phyloP scores from a whole-genome alignment of 2,329 filamentous ascomycete species.

The Aspergillus fijiensis region DNA sequence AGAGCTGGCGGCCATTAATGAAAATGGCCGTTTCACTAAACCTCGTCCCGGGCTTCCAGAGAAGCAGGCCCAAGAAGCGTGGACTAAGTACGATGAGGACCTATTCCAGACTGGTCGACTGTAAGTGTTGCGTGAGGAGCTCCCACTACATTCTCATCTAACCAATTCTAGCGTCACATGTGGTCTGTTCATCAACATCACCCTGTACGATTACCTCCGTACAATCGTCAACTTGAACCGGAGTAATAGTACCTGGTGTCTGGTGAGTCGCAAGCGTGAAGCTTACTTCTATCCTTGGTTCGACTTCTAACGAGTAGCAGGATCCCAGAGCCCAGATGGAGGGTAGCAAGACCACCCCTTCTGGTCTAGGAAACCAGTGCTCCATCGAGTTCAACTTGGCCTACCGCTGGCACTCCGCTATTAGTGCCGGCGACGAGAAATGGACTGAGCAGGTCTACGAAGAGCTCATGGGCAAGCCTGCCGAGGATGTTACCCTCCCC shows the following conservation, averaged over 20 bases:
- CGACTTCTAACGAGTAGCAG: conserved; percentile 15
- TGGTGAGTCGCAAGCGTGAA: conserved; percentile 40
- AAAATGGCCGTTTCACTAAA: conserved; percentile 72
- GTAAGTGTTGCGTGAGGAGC: conserved; percentile 17
- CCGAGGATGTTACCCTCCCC: conserved; percentile 55
- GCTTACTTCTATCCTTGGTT: too few species aligned
- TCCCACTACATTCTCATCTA: conserved; percentile 12
- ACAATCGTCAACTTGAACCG: conserved; percentile 73
- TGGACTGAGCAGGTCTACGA: conserved; percentile 74
- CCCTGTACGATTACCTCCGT: conserved; percentile 73
- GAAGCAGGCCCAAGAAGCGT: conserved; percentile 52
- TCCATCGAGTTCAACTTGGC: conserved; percentile 87
- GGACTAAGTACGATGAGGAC: conserved; percentile 72
- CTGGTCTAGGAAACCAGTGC: conserved; percentile 77
- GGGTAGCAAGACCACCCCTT: conserved; percentile 59
- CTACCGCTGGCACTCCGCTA: conserved; percentile 83
- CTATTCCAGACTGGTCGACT: conserved; percentile 76
- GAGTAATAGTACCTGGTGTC: conserved; percentile 73
- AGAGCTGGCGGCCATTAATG: conserved; percentile 81
- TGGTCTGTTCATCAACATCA: conserved; percentile 77
- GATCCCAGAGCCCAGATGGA: conserved; percentile 72
- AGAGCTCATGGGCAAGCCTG: conserved; percentile 61
- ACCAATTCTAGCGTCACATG: conserved; percentile 56
- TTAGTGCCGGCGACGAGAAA: conserved; percentile 71
- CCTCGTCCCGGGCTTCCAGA: conserved; percentile 54